Evolutionary conservation across 495 filamentous ascomycete genomes (phyloP).

Genomic region (Glutinoglossum americanum): DNA sequence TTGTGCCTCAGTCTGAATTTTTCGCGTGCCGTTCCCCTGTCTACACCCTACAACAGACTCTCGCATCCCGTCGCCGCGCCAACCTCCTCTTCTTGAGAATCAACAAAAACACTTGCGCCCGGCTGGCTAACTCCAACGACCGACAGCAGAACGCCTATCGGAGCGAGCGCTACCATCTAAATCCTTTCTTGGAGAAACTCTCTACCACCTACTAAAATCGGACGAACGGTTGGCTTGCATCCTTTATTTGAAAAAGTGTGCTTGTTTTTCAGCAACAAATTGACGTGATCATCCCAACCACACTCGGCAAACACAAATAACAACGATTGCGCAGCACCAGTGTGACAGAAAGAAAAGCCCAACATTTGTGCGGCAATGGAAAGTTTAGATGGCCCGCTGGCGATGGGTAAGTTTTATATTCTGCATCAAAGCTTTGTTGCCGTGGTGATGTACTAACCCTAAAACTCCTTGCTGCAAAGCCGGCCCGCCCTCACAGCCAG

Average conservation of each 20-base stretch:
- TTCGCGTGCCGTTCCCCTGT: background rate
- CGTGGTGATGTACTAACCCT: background rate
- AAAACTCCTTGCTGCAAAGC: background rate
- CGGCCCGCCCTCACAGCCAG: background rate
- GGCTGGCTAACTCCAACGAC: background rate
- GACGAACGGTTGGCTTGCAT: background rate
- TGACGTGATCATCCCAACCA: background rate
- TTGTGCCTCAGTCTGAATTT: background rate
- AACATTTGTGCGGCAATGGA: background rate
- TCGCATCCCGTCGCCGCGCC: conserved; percentile 1
- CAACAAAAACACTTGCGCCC: conserved; percentile 2
- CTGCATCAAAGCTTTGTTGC: background rate
- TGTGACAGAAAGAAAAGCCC: background rate
- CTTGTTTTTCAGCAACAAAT: too few relatives aligned
- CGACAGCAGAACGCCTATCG: background rate
- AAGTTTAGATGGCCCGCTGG: background rate
- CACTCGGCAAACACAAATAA: conserved; percentile 1
- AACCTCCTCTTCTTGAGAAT: background rate
- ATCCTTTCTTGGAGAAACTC: background rate
- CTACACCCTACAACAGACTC: background rate
- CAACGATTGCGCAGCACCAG: background rate
- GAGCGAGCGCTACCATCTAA: background rate
- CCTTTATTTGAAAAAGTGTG: background rate
- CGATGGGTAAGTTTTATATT: background rate
- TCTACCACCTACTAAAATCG: background rate